Evolutionary conservation across 805 yeast genomes (phyloP), one percentile per base, ranked within the genome.

Genomic region (Ogataea corticis): DNA sequence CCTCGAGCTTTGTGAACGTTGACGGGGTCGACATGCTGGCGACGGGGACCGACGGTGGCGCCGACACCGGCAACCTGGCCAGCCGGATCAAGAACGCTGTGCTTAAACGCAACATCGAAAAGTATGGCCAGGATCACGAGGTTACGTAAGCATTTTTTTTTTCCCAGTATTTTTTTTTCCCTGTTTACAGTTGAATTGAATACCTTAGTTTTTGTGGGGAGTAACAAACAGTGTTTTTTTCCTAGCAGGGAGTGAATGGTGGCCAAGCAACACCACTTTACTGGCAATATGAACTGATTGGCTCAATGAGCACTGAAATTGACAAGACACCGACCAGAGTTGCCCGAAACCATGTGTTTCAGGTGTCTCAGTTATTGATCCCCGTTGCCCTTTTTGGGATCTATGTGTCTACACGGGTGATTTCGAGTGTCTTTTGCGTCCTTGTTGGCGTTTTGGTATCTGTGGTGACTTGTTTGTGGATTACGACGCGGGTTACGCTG

Each of bases 31-130:
- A 39, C 14, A n/a, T 27, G 12, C 21, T 16, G 21, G 38, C 33
- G 17, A 23, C 36, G 33, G 34, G 40, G 28, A 56, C 25, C 31
- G 49, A 33, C 3, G 38, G 32, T 5, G 45, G 39, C 10, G n/a
- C 23, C 16, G 19, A 21, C 5, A n/a, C 28, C 7, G 33, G 44
- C 2, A 17, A 23, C 7, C 33, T 49, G 17, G 34, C 45, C 5
- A 45, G 42, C 17, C 52, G 49, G 36, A 56, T 62, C 21, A 53
- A 53, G 36, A 51, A 48, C 21, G 65, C 61, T 4, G 65, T 62
- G 9, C 30, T 62, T 19, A 50, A 56, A 38, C 49, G 62, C 44
- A 59, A 56, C 38, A 42, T 47, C 34, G 57, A 51, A 44, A 48
- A 50, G 9, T 21, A 6, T 9, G 25, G 25, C 18, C 25, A 34